Evolutionary conservation across 2,329 filamentous ascomycete species (phyloP).

Genomic region (Aspergillus piperis): DNA sequence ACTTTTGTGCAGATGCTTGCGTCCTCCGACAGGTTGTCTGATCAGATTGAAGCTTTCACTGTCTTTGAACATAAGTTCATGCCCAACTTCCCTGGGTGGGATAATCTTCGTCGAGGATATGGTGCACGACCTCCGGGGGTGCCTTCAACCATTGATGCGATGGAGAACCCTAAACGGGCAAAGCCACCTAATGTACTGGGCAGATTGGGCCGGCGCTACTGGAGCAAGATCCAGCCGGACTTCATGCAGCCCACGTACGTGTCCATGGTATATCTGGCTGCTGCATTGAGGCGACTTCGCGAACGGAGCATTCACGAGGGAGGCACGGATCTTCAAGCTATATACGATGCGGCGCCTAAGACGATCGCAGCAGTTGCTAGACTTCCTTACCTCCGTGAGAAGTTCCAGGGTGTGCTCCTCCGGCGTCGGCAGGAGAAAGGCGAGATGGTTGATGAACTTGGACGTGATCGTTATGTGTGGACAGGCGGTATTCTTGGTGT

Average conservation of each 20-base stretch:
- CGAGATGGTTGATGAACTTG: conserved; percentile 18
- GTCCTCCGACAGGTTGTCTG: conserved; percentile 57
- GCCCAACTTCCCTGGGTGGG: conserved; percentile 76
- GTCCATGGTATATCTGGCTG: conserved; percentile 47
- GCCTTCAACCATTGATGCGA: conserved; percentile 31
- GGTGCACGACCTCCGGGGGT: conserved; percentile 32
- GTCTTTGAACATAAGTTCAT: conserved; percentile 78
- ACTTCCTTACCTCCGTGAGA: conserved; percentile 45
- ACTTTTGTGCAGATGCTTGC: conserved; percentile 70
- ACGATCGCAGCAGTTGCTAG: conserved; percentile 40
- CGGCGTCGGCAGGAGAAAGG: conserved; percentile 32
- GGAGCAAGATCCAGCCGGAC: conserved; percentile 41
- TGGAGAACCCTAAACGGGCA: conserved; percentile 31
- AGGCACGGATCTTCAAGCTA: conserved; percentile 28
- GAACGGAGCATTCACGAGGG: conserved; percentile 38
- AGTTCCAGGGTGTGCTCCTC: conserved; percentile 44
- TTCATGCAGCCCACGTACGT: conserved; percentile 48
- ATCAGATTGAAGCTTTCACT: conserved; percentile 62
- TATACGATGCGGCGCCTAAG: conserved; percentile 35
- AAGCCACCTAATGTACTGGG: conserved; percentile 33
- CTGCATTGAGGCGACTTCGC: conserved; percentile 41
- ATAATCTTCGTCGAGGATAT: conserved; percentile 36
- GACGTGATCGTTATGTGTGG: conserved; percentile 31
- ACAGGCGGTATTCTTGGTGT: conserved; percentile 38
- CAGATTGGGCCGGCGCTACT: conserved; percentile 33